Base-by-base conservation (phyloP, 495 filamentous ascomycete genomes). In the Trichoderma asperelloides region DNA sequence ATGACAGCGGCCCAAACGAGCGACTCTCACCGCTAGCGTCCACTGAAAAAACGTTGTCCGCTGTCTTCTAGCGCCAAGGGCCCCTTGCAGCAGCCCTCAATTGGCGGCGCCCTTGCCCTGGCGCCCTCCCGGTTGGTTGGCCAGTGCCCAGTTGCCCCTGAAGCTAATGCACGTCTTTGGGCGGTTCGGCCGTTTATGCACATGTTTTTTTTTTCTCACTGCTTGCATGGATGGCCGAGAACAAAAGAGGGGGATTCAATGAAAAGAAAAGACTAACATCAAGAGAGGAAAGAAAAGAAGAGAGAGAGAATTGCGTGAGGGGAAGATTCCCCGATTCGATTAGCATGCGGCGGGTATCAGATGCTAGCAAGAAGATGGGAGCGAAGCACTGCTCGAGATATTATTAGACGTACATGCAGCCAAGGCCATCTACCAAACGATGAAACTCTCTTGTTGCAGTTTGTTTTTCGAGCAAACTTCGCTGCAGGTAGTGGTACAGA, bases 131-230 rank as follows among this genome's bases (percentile, higher is more conserved):
- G 55, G 43, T 47, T 60, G 55, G 55, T 15, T 30, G 27, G 55
- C 55, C 55, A 30, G 55, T 30, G 55, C 25, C 55, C 55, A 13
- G 13, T 5, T 60, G 55, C 55, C 55, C 55, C 55, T 60, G 55
- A 60, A 60, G 55, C 55, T 60, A 60, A 60, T 60, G 55, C 55
- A 60, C 55, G 55, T 60, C 55, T 60, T 60, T 60, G 55, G 55
- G 23, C 23, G 55, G 12, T 57, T 30, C 47, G 47, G n/a, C 55
- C 25, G 55, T 60, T 60, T 28, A 9, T 60, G 55, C 55, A 60
- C 25, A 60, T 60, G 55, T 15, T n/a, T 47, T n/a, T 16, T 47
- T 3, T 15, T n/a, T 12, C 11, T 47, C 43, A 3, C 43, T 47
- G 55, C 55, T 12, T 60, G 25, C 25, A 60, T 28, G 55, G 25